phyloP scores from a whole-genome alignment of 257 asterid species.

The Nicotiana attenuata region DNA sequence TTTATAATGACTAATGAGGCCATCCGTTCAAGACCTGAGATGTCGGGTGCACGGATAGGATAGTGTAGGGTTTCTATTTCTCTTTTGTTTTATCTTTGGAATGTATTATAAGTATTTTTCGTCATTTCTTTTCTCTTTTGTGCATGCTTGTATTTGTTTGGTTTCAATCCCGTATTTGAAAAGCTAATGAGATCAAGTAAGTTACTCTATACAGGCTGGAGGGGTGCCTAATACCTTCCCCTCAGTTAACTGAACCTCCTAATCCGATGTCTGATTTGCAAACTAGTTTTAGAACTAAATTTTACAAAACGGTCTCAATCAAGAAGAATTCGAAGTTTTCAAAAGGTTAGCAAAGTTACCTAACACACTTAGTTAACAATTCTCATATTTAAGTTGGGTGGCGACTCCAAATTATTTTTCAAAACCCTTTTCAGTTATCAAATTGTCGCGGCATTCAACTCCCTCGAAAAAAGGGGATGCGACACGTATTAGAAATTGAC shows the following conservation, averaged over 20 bases:
- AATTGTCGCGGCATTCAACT: background rate
- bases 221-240: too few species aligned
- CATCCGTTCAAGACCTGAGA: too few species aligned
- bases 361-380: background rate
- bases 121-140: too few species aligned
- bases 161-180: too few species aligned
- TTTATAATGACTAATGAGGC: too few species aligned
- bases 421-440: background rate
- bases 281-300: background rate
- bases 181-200: too few species aligned
- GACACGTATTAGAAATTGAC: background rate
- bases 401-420: background rate
- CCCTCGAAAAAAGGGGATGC: background rate
- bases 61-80: too few species aligned
- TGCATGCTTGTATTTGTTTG: too few species aligned
- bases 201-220: too few species aligned
- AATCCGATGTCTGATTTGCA: background rate
- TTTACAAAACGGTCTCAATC: background rate
- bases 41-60: too few species aligned
- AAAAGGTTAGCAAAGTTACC: background rate
- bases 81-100: too few species aligned
- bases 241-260: background rate
- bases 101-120: too few species aligned
- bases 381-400: background rate
- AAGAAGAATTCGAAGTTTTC: background rate